These are phyloP conservation scores for Ilyonectria mors-panacis DNA, from an alignment of 2,329 filamentous ascomycete species.

Conservation along the genomic window DNA sequence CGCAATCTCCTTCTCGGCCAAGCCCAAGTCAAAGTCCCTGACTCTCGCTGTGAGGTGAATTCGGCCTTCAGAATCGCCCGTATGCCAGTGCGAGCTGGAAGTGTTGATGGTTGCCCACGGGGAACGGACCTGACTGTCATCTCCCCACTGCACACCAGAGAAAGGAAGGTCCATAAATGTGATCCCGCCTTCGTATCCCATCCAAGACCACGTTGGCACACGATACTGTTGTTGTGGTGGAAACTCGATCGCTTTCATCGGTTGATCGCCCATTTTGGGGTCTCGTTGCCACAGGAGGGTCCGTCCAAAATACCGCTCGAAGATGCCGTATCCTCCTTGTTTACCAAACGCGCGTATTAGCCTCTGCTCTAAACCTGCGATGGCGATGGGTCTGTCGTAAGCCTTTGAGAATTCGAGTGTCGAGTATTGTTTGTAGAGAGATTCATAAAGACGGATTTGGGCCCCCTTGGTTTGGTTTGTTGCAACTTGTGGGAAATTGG, in stretches of 20 bases:
- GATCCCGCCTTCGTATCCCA: constrained; percentile 52
- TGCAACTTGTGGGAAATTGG: constrained; percentile 34
- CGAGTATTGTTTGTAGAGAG: constrained; percentile 38
- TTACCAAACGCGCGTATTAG: constrained; percentile 29
- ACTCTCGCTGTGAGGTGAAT: constrained; percentile 19
- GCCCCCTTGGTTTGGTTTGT: constrained; percentile 27
- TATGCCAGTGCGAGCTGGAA: constrained; percentile 23
- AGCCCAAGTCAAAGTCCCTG: constrained; percentile 4
- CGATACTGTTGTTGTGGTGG: constrained; percentile 9
- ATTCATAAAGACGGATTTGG: constrained; percentile 35
- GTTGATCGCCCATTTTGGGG: background rate
- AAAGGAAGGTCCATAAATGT: constrained; percentile 46
- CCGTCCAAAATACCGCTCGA: constrained; percentile 31
- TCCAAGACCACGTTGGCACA: constrained; percentile 55
- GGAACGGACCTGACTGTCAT: constrained; percentile 17
- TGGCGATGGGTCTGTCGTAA: constrained; percentile 38
- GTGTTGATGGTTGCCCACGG: constrained; percentile 21
- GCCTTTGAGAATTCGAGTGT: constrained; percentile 29
- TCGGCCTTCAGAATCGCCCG: constrained; percentile 16
- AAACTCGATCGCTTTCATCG: constrained; percentile 21
- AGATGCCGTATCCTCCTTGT: constrained; percentile 39
- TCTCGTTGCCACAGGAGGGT: constrained; percentile 39
- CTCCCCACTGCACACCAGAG: constrained; percentile 29
- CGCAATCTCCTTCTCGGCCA: constrained; percentile 5
- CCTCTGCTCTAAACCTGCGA: constrained; percentile 36